phyloP scores from a whole-genome alignment of 208 protist genomes.

The Angomonas ambiguus region DNA sequence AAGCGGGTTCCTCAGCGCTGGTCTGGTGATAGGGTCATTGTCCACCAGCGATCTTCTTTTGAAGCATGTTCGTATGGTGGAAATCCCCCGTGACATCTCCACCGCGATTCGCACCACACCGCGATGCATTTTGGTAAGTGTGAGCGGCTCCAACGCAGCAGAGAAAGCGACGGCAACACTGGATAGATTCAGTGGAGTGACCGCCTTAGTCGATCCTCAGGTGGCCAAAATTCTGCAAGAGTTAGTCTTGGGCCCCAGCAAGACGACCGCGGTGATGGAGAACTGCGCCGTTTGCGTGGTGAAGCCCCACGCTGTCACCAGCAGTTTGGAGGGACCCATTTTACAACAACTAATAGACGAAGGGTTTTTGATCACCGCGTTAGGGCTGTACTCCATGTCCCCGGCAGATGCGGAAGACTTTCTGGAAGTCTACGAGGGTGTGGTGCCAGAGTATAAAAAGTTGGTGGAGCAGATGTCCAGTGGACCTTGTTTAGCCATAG shows the following conservation, averaged over 20 bases:
- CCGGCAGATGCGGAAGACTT: conserved; percentile 93
- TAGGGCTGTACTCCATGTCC: conserved; percentile 87
- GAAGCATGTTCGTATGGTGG: conserved; percentile 58
- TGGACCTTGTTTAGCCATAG: conserved; percentile 82
- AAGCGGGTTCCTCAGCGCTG: conserved; percentile 30
- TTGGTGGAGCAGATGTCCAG: conserved; percentile 91
- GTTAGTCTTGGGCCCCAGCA: conserved; percentile 43
- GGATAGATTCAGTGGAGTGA: conserved; percentile 26
- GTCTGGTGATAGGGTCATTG: conserved; percentile 47
- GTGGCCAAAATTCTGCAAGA: conserved; percentile 30
- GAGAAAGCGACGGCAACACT: conserved; percentile 38
- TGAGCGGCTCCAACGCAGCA: conserved; percentile 58
- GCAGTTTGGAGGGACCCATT: conserved; percentile 85
- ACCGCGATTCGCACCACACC: conserved; percentile 21
- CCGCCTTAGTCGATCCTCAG: conserved; percentile 33
- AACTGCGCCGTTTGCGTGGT: conserved; percentile 94
- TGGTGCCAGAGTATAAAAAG: conserved; percentile 92
- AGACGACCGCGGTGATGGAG: conserved; percentile 74
- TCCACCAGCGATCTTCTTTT: conserved; percentile 60
- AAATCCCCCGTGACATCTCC: conserved; percentile 47
- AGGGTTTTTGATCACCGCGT: conserved; percentile 90
- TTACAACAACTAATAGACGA: conserved; percentile 87
- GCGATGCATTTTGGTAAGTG: conserved; percentile 45
- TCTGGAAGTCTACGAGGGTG: conserved; percentile 96
- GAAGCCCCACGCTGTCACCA: conserved; percentile 93